A percentile compares a stretch with the other conserved stretches of the same genome.
These are phyloP conservation scores for Scleroderma citrinum DNA, from an alignment of 768 basidiomycete genomes.

Conservation along the genomic window DNA sequence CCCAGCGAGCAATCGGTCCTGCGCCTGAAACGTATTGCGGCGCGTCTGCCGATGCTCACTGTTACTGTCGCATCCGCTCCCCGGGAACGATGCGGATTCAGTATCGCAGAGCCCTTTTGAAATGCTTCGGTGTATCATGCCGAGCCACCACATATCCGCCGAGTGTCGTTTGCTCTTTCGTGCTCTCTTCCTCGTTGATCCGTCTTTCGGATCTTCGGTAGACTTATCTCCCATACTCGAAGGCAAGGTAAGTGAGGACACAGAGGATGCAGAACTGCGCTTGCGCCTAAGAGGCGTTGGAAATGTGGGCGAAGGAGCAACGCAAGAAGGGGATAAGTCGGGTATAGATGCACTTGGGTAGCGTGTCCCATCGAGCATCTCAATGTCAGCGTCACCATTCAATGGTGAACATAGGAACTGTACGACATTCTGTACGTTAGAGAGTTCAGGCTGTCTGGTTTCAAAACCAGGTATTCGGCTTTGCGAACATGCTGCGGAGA, in stretches of 20 bases:
- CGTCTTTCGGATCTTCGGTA: slow-evolving; percentile 6
- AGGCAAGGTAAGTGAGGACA: slow-evolving; percentile 18
- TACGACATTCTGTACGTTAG: slow-evolving; percentile 26
- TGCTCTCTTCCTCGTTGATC: slow-evolving; percentile 21
- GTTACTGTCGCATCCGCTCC: too few species aligned
- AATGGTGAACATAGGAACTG: slow-evolving; percentile 32
- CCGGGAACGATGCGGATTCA: not conserved
- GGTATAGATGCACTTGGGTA: slow-evolving; percentile 1
- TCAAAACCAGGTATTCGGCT: slow-evolving; percentile 1
- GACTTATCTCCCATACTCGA: slow-evolving; percentile 4
- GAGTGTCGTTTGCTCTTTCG: slow-evolving; percentile 28
- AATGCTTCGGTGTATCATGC: slow-evolving; percentile 32
- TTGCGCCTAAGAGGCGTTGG: slow-evolving; percentile 20
- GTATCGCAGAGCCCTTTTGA: slow-evolving; percentile 12
- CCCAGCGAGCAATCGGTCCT: slow-evolving; percentile 30
- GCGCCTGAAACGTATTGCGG: slow-evolving; percentile 14
- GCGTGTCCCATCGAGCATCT: slow-evolving; percentile 24
- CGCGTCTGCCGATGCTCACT: not conserved
- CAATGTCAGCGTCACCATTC: slow-evolving; percentile 17
- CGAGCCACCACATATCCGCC: slow-evolving; percentile 33
- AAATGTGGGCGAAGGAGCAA: slow-evolving; percentile 1
- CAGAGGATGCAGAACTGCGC: slow-evolving; percentile 30
- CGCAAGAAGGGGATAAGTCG: not conserved
- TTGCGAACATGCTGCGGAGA: slow-evolving; percentile 30
- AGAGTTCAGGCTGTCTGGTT: slow-evolving; percentile 18